These are phyloP conservation scores for Pythium oligandrum DNA, from an alignment of 352 stramenopile genomes.

Conservation along the genomic window DNA sequence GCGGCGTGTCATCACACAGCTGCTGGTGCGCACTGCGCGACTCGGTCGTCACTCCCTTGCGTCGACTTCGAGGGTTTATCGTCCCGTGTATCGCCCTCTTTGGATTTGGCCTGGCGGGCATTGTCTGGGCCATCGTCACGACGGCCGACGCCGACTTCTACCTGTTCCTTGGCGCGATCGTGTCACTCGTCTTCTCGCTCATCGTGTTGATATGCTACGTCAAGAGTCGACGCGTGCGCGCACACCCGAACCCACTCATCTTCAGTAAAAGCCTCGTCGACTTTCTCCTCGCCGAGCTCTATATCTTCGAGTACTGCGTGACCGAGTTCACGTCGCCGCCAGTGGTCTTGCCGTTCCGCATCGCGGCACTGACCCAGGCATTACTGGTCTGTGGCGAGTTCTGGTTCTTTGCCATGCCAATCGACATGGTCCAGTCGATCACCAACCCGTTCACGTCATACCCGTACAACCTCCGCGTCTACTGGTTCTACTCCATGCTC, in stretches of 20 bases:
- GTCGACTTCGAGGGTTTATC: conserved; percentile 4
- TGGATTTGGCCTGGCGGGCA: conserved; percentile 4
- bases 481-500: conserved; percentile 80
- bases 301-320: conserved; percentile 70
- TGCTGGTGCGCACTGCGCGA: too few relatives aligned
- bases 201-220: conserved; percentile 71
- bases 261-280: conserved; percentile 86
- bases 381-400: conserved; percentile 83
- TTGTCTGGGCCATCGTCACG: conserved; percentile 13
- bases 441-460: conserved; percentile 89
- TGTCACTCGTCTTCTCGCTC: conserved; percentile 66
- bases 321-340: conserved; percentile 53
- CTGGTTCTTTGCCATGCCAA: conserved; percentile 87
- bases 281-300: conserved; percentile 59
- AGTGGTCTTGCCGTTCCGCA: conserved; percentile 49
- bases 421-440: conserved; percentile 87
- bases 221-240: conserved; percentile 43
- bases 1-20: too few relatives aligned
- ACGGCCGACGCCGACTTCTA: conserved; percentile 26
- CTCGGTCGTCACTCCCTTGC: background rate
- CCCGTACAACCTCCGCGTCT: conserved; percentile 73
- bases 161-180: conserved; percentile 65
- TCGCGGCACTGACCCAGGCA: conserved; percentile 65
- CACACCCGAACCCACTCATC: conserved; percentile 82
- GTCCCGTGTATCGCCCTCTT: conserved; percentile 11